Base-by-base conservation (phyloP, 495 filamentous ascomycete genomes). In the Friedmanniomyces simplex region DNA sequence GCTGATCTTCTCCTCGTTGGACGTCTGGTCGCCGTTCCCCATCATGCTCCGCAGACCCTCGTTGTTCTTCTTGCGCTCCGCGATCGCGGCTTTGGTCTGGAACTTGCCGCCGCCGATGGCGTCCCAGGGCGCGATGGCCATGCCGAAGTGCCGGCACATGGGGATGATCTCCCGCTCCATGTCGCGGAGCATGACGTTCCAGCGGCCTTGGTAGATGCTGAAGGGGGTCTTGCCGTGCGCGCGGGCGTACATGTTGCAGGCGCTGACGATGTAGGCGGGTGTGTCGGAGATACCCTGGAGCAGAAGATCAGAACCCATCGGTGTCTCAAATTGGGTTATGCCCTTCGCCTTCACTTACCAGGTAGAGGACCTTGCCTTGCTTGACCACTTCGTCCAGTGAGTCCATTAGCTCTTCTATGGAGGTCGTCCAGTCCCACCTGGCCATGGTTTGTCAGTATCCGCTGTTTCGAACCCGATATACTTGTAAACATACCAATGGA, bases 121-220 rank as follows among this genome's bases (percentile, higher is more conserved):
- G 34, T 68, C 69, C 69, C 69, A 73, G 2, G 71, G 71, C 0
- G 64, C 66, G 12, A 73, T 63, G 1, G 69, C 68, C 69, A 68
- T 71, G 50, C 66, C 66, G 42, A 61, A 63, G 24, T 52, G 39
- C 20, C 57, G 63, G 30, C 34, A 80, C 64, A 74, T 75, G 63
- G 82, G 81, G 3, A 84, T 72, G 39, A 84, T 73, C 52, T 76
- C 74, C 24, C 78, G 76, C 69, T 82, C 72, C 57, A 73, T 68
- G 25, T 71, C 52, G 36, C 66, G 69, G 20, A 68, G 72, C 57
- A 55, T 60, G 46, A 78, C 73, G 60, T 72, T 82, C 82, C 83
- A 86, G 1, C 67, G 69, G 28, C 83, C 84, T 66, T 84, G 81
- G 69, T 87, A 88, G 52, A 87, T 69, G 43, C 66, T 70, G 69